A percentile compares a stretch with the other conserved stretches of the same genome.
These are phyloP conservation scores for Camellia oleifera DNA, from an alignment of 179 eudicot species.

Conservation along the genomic window DNA sequence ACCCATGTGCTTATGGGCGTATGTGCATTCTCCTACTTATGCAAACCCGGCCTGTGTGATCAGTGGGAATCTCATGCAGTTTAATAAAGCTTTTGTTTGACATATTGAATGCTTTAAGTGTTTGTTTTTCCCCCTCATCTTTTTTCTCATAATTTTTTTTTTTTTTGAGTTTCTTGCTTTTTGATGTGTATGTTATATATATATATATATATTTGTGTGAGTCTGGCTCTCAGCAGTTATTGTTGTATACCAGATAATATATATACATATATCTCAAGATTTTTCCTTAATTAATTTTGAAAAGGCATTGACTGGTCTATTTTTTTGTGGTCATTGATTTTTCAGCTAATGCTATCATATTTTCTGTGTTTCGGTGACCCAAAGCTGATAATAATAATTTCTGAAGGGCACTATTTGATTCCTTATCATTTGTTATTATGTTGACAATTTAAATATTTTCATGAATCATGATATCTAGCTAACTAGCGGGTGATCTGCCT, in stretches of 20 bases:
- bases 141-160: neutral
- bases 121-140: neutral
- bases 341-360: no score
- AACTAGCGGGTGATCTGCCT: neutral
- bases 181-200: no score
- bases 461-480: neutral
- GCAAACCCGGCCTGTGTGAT: no score
- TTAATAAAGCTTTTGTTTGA: neutral
- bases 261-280: no score
- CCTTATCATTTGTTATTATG: neutral
- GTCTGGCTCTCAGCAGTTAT: no score
- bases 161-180: neutral
- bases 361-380: conserved; percentile 16
- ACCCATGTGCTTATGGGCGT: no score
- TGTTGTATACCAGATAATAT: neutral
- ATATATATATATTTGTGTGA: no score
- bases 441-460: no score
- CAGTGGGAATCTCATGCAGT: neutral
- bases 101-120: neutral
- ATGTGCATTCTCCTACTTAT: no score
- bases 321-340: neutral
- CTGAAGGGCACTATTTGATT: neutral
- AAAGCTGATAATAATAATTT: neutral
- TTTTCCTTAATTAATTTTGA: neutral
- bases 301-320: neutral